A percentile compares a stretch with the other conserved stretches of the same genome.
Evolutionary conservation across 495 filamentous ascomycete genomes (phyloP).

Genomic region (Cetradonia linearis): DNA sequence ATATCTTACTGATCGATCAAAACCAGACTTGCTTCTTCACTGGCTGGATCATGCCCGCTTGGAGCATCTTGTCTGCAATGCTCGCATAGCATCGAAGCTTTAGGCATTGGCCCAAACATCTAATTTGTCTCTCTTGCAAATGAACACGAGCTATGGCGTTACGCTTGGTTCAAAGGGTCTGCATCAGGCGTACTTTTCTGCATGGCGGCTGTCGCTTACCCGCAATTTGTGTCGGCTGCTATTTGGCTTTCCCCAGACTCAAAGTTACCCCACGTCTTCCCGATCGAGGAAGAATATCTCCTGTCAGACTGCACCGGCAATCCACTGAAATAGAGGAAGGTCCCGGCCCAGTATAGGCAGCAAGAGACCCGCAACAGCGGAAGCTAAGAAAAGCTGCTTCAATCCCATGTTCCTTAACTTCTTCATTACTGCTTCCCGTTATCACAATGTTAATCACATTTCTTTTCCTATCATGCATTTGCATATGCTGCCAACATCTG

Average conservation of each 20-base stretch:
- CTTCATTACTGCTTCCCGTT: not conserved
- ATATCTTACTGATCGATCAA: not conserved
- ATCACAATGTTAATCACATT: not conserved
- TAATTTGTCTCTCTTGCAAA: not conserved
- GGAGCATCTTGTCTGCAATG: not conserved
- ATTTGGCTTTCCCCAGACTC: not conserved
- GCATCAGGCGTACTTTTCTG: not conserved
- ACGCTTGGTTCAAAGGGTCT: not conserved
- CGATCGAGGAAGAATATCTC: not conserved
- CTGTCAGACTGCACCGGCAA: not conserved
- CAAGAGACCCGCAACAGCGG: not conserved
- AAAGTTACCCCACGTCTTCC: no score
- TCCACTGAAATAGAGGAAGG: not conserved
- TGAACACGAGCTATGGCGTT: not conserved
- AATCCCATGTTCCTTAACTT: not conserved
- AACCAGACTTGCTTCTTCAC: not conserved
- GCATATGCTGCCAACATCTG: not conserved
- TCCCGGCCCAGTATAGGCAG: not conserved
- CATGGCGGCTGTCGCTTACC: slow-evolving; percentile 6
- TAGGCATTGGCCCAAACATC: not conserved
- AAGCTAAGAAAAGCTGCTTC: not conserved
- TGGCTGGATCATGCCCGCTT: not conserved
- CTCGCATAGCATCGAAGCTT: not conserved
- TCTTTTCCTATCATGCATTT: not conserved
- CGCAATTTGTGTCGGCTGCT: not conserved